These are phyloP conservation scores for Vanilla planifolia DNA, from an alignment of 106 monocot species.

Conservation along the genomic window DNA sequence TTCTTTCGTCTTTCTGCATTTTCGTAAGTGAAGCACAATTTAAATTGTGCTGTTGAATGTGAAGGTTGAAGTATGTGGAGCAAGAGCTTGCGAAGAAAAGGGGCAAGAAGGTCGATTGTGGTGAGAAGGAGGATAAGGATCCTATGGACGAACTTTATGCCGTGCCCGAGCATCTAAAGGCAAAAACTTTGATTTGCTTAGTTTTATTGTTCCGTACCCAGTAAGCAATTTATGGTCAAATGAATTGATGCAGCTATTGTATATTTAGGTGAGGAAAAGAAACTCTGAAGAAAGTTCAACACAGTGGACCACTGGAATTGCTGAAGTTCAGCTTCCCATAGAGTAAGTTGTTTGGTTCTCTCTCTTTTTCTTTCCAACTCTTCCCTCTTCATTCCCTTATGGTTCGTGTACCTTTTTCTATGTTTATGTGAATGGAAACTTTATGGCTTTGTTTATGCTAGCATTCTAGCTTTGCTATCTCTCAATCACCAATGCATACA, in stretches of 20 bases:
- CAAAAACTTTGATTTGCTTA: slow-evolving; percentile 1
- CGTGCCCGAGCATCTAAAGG: slow-evolving; percentile 90
- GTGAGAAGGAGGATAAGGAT: slow-evolving; percentile 60
- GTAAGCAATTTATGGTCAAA: too few species aligned
- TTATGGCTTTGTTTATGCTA: too few species aligned
- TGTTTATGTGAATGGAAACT: too few species aligned
- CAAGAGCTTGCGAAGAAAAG: slow-evolving; percentile 69
- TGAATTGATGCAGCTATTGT: not conserved
- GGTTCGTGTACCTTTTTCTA: not conserved
- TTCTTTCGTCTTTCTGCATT: not conserved
- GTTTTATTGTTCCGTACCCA: too few species aligned
- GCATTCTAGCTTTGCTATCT: too few species aligned
- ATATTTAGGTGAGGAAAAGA: slow-evolving; percentile 73
- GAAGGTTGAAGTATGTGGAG: slow-evolving; percentile 89
- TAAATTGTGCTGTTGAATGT: not conserved
- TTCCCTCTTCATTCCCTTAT: too few species aligned
- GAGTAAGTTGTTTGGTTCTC: slow-evolving; percentile 36
- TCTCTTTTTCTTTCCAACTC: not conserved
- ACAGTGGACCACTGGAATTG: slow-evolving; percentile 99
- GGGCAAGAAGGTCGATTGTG: slow-evolving; percentile 52
- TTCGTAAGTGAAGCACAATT: too few species aligned
- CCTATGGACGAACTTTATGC: slow-evolving; percentile 77
- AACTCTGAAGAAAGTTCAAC: slow-evolving; percentile 97
- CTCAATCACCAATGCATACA: too few species aligned
- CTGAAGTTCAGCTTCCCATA: slow-evolving; percentile 92